Percentiles rank a stretch among this genome's conserved stretches.
phyloP scores from a whole-genome alignment of 805 yeast genomes.

The Naumovozyma baii region DNA sequence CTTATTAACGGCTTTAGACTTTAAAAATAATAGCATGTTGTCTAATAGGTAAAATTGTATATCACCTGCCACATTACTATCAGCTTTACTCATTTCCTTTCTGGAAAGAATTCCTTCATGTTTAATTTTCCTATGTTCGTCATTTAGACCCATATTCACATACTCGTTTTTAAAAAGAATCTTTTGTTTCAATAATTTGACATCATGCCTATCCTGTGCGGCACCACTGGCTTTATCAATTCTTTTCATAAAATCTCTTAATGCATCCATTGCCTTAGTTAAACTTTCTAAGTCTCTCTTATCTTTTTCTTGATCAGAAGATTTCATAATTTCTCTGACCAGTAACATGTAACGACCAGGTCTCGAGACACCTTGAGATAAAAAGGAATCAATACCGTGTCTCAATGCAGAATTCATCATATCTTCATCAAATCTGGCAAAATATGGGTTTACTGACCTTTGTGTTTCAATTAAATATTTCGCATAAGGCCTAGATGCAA shows the following conservation, averaged over 20 bases:
- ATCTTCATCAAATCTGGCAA: conserved; percentile 88
- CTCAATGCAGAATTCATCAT: conserved; percentile 53
- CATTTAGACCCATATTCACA: conserved; percentile 74
- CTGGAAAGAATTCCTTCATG: conserved; percentile 31
- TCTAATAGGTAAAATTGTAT: conserved; percentile 83
- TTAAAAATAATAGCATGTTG: conserved; percentile 75
- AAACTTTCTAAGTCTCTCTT: conserved; percentile 40
- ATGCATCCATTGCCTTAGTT: conserved; percentile 61
- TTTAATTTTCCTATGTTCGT: conserved; percentile 65
- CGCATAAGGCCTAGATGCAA: conserved; percentile 91
- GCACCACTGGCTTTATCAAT: conserved; percentile 82
- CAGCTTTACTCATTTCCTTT: conserved; percentile 25
- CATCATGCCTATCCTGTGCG: conserved; percentile 83
- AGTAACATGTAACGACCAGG: conserved; percentile 90
- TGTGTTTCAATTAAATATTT: conserved; percentile 92
- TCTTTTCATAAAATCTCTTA: conserved; percentile 64
- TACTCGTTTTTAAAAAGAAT: conserved; percentile 75
- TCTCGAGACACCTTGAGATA: conserved; percentile 91
- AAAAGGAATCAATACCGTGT: conserved; percentile 76
- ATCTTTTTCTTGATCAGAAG: conserved; percentile 68
- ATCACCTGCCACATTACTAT: conserved; percentile 39
- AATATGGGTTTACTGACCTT: conserved; percentile 77
- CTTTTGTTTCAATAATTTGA: conserved; percentile 77
- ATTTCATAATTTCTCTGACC: conserved; percentile 73
- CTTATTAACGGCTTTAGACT: conserved; percentile 77